Base-by-base conservation (phyloP, 306 rosid genomes). In the Quercus rubra region DNA sequence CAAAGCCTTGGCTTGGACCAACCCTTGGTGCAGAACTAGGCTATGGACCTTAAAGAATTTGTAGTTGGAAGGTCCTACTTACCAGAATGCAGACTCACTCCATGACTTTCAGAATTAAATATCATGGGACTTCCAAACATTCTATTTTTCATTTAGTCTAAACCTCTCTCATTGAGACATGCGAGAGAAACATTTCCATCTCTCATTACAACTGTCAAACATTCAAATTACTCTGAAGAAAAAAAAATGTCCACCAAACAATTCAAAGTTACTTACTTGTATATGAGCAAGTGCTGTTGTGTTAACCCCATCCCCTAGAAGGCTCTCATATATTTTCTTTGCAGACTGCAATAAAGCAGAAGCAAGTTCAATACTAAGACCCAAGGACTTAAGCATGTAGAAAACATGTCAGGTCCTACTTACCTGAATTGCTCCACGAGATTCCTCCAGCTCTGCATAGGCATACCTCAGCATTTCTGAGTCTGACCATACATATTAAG, bases 381-480 rank as follows among this genome's bases (percentile, higher is more conserved):
- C 55, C 20, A 64, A 71, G 55, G 20, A 56, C 79, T 43, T 55
- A 73, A 75, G 56, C 46, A 75, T 61, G 73, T 61, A 12, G 49
- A 71, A 79, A 71, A 72, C 55, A 63, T 55, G 43, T 19, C 46
- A 27, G 79, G 83, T 75, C 20, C 54, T 55, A 57, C 55, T 78
- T 78, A 90, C 99, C 97, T 89, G 97, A 83, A 95, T 89, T 83
- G 97, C 93, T 30, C 99, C 99, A 83, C 97, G 98, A 77, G 99
- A 92, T 83, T 95, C 98, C 87, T 95, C 98, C 82, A 95, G 89
- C 89, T 95, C 99, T 5, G 98, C 98, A 80, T 90, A 92, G 66
- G 99, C 99, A 91, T 91, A 95, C 68, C 94, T 87, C 43, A 95
- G 90, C 97, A 95, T 86, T 77, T 91, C 92, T 0, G 94, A 92